Evolutionary conservation across 2,329 filamentous ascomycete species (phyloP).

Genomic region (Apiospora sp.): DNA sequence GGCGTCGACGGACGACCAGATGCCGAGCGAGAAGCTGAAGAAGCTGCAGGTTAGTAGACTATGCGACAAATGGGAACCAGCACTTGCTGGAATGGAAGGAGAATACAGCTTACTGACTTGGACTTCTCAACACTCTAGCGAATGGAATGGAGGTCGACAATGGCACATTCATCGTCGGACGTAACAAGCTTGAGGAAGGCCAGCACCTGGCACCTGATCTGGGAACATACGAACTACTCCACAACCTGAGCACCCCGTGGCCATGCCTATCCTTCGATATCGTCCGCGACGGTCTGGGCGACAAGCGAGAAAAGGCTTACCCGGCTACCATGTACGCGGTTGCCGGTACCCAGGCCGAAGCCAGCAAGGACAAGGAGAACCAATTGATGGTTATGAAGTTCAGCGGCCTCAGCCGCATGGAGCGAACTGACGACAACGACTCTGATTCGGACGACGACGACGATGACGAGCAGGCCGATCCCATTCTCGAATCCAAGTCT

Average conservation of each 20-base stretch:
- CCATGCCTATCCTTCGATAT: constrained; percentile 97
- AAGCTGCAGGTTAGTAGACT: constrained; percentile 49
- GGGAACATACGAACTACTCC: constrained; percentile 97
- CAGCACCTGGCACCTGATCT: constrained; percentile 91
- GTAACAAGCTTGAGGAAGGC: constrained; percentile 88
- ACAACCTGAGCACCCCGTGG: constrained; percentile 93
- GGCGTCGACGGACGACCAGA: constrained; percentile 93
- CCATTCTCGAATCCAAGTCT: constrained; percentile 90
- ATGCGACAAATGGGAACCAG: constrained; percentile 27
- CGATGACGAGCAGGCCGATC: constrained; percentile 81
- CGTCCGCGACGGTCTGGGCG: constrained; percentile 82
- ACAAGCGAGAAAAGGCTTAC: constrained; percentile 85
- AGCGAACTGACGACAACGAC: constrained; percentile 73
- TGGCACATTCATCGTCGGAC: constrained; percentile 93
- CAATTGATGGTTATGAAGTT: constrained; percentile 96
- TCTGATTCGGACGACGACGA: constrained; percentile 75
- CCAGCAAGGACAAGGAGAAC: constrained; percentile 80
- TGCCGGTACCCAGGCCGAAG: constrained; percentile 90
- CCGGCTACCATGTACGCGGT: constrained; percentile 96
- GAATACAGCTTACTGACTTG: constrained; percentile 31
- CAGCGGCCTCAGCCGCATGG: constrained; percentile 88
- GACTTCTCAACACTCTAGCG: constrained; percentile 38
- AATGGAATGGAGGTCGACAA: constrained; percentile 88
- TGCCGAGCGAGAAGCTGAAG: constrained; percentile 89
- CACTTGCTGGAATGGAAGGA: constrained; percentile 9